These are phyloP conservation scores for Cenchrus americanus DNA, from an alignment of 176 grass and related monocot species.

Conservation along the genomic window DNA sequence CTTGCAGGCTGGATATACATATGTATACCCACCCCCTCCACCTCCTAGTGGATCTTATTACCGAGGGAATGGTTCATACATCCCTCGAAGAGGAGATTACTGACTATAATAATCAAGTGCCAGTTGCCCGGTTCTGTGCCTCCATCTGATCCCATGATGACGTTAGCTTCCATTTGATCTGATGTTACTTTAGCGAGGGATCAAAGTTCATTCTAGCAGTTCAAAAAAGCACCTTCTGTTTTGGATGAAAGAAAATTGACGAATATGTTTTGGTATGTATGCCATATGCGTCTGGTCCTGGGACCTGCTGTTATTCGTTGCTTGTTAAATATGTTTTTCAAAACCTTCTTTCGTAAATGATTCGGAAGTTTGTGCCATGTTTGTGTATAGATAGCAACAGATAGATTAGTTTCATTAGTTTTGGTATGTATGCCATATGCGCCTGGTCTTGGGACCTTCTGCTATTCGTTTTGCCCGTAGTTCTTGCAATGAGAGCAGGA, in stretches of 20 bases:
- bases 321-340: not conserved
- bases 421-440: no score
- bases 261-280: no score
- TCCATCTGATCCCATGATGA: not conserved
- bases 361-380: not conserved
- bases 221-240: not conserved
- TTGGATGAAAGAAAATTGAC: not conserved
- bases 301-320: no score
- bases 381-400: no score
- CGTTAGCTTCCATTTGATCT: not conserved
- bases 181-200: no score
- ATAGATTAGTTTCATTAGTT: no score
- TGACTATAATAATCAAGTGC: constrained; percentile 26
- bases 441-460: no score
- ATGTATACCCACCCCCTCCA: constrained; percentile 21
- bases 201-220: not conserved
- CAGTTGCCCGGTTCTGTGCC: not conserved
- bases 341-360: not conserved
- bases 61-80: constrained; percentile 2
- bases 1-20: constrained; percentile 41
- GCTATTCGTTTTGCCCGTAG: no score
- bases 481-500: no score
- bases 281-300: no score
- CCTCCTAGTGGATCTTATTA: constrained; percentile 34
- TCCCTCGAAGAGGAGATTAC: constrained; percentile 41